Evolutionary conservation across 108 stramenopile genomes (phyloP).

Genomic region (Parietichytrium sp.): DNA sequence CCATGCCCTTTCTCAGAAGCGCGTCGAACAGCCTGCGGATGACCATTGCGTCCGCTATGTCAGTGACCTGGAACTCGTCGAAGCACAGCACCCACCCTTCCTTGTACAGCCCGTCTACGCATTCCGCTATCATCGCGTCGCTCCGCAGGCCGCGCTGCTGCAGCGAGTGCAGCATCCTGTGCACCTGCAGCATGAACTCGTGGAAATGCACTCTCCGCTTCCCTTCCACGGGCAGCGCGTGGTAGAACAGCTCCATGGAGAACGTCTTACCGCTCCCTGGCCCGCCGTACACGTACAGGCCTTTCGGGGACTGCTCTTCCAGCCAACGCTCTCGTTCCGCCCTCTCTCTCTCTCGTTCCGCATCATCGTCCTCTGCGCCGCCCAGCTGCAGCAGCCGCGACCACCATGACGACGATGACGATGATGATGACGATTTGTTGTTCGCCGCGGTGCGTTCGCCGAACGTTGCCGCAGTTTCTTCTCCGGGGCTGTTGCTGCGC

Average conservation of each 20-base stretch:
- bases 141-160: slow-evolving; percentile 60
- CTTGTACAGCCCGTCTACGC: slow-evolving; percentile 54
- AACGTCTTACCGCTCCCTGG: slow-evolving; percentile 95
- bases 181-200: slow-evolving; percentile 85
- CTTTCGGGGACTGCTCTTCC: slow-evolving; percentile 42
- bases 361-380: slow-evolving; percentile 13
- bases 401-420: background rate
- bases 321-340: background rate
- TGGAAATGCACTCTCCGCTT: slow-evolving; percentile 96
- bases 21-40: slow-evolving; percentile 72
- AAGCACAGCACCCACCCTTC: slow-evolving; percentile 82
- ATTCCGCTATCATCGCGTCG: slow-evolving; percentile 54
- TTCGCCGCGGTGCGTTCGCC: background rate
- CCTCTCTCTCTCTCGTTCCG: background rate
- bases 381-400: slow-evolving; percentile 27
- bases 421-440: background rate
- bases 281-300: slow-evolving; percentile 81
- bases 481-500: background rate
- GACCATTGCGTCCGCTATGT: slow-evolving; percentile 91
- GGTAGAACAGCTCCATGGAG: slow-evolving; percentile 88
- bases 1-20: slow-evolving; percentile 68
- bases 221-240: slow-evolving; percentile 52
- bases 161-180: slow-evolving; percentile 71
- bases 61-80: slow-evolving; percentile 99
- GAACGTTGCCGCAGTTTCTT: background rate